These are phyloP conservation scores for Lactarius sp. DNA, from an alignment of 768 basidiomycete species.

Conservation along the genomic window DNA sequence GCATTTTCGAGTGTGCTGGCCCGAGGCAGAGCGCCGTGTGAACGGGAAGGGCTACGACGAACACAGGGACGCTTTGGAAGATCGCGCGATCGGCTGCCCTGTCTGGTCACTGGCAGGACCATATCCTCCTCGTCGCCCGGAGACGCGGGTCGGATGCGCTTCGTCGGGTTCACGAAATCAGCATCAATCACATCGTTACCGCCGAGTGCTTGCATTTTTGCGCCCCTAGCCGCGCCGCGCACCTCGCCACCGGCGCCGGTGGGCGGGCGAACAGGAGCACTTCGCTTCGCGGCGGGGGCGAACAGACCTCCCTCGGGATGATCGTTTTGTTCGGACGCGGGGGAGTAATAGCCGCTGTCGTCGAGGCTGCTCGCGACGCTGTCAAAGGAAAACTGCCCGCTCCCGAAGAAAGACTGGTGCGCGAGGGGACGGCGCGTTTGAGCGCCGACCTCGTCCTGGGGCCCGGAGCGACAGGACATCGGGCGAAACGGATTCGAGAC, in stretches of 20 bases:
- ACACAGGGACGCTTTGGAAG: constrained; percentile 5
- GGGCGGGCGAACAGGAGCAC: background rate
- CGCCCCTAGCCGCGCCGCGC: background rate
- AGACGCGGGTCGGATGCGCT: constrained; percentile 11
- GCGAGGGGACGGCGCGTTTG: background rate
- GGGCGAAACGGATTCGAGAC: constrained; percentile 3
- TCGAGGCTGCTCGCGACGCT: background rate
- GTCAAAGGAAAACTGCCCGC: constrained; percentile 7
- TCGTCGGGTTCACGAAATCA: constrained; percentile 2
- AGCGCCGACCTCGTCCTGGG: background rate
- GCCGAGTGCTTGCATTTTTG: background rate
- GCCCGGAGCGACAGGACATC: background rate
- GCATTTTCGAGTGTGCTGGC: background rate
- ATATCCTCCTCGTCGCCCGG: background rate
- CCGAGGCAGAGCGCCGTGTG: background rate
- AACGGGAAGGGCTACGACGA: background rate
- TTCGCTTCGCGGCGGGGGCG: background rate
- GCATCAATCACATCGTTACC: background rate
- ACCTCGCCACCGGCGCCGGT: background rate
- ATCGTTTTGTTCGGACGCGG: constrained; percentile 9
- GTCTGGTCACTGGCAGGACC: background rate
- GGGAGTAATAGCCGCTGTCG: constrained; percentile 23
- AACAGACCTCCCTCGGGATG: constrained; percentile 6
- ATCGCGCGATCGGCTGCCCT: background rate
- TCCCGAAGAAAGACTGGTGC: constrained; percentile 7